These are phyloP conservation scores for Castanospermum australe DNA, from an alignment of 306 rosid species.

Conservation along the genomic window DNA sequence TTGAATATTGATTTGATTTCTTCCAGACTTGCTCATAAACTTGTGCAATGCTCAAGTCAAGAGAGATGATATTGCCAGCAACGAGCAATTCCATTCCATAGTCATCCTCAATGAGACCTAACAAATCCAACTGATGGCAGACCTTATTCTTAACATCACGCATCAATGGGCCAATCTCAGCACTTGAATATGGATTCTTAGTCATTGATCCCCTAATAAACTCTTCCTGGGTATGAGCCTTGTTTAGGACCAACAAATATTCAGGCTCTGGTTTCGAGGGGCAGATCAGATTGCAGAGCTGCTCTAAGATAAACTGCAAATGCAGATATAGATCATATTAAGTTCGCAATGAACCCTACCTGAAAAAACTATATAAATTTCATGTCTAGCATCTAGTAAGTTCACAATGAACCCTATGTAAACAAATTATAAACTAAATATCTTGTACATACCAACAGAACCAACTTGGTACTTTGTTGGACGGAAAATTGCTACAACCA, in stretches of 20 bases:
- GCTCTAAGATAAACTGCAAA: constrained; percentile 97
- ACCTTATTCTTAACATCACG: constrained; percentile 98
- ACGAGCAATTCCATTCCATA: constrained; percentile 98
- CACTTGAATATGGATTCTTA: constrained; percentile 94
- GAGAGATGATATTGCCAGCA: constrained; percentile 98
- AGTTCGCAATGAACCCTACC: constrained; percentile 12
- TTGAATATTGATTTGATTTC: constrained; percentile 85
- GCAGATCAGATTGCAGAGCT: constrained; percentile 95
- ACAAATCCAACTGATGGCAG: constrained; percentile 90
- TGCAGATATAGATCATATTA: constrained; percentile 26
- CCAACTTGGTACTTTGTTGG: not conserved
- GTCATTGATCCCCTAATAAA: constrained; percentile 99
- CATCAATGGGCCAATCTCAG: constrained; percentile 98
- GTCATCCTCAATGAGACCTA: constrained; percentile 92
- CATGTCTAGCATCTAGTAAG: not conserved
- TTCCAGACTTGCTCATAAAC: constrained; percentile 98
- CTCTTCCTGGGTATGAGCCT: constrained; percentile 99
- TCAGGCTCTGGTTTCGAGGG: constrained; percentile 98
- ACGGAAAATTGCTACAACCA: not conserved
- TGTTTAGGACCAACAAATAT: constrained; percentile 85
- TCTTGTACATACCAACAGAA: too few relatives aligned
- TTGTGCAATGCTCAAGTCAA: constrained; percentile 89
- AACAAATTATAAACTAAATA: too few relatives aligned
- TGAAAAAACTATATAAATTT: not conserved
- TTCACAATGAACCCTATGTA: constrained; percentile 11